phyloP scores from a whole-genome alignment of 2,329 filamentous ascomycete species.

The Xylariaceae sp. region DNA sequence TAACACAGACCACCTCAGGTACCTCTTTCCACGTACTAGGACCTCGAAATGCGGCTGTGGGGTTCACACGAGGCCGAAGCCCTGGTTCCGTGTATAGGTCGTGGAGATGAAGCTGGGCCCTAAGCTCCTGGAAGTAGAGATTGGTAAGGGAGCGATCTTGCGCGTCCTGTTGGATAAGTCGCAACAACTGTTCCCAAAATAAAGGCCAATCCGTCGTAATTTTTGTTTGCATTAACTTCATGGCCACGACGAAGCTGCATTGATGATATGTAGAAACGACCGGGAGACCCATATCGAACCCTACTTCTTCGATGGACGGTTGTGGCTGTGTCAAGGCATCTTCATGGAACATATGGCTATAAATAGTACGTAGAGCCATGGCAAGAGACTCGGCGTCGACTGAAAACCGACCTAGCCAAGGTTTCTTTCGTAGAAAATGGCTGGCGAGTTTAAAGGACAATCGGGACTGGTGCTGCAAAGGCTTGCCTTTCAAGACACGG shows the following conservation, averaged over 20 bases:
- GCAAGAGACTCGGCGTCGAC: conserved; percentile 40
- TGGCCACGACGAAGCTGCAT: conserved; percentile 38
- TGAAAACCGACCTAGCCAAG: conserved; percentile 24
- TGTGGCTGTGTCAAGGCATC: no score
- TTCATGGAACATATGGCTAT: conserved; percentile 30
- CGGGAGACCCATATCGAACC: no score
- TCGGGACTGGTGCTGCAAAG: conserved; percentile 24
- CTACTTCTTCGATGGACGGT: no score
- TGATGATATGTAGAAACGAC: conserved; percentile 13
- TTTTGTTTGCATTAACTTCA: conserved; percentile 36
- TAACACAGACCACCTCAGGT: conserved; percentile 30
- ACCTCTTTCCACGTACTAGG: conserved; percentile 39
- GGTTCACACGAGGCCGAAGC: conserved; percentile 26
- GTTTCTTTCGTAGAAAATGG: conserved; percentile 12
- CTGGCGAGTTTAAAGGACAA: conserved; percentile 31
- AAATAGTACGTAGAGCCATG: conserved; percentile 39
- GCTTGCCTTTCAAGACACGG: conserved; percentile 11
- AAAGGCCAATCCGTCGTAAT: conserved; percentile 36
- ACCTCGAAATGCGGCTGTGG: conserved; percentile 22
- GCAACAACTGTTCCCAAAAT: conserved; percentile 31
- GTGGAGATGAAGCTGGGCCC: conserved; percentile 36
- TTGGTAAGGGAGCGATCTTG: conserved; percentile 21
- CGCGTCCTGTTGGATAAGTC: conserved; percentile 25
- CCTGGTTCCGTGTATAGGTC: conserved; percentile 34
- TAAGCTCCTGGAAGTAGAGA: conserved; percentile 37